A percentile compares a stretch with the other conserved stretches of the same genome.
Evolutionary conservation across 2,329 filamentous ascomycete genomes (phyloP).

Genomic region (Dactylellina drechsleri): DNA sequence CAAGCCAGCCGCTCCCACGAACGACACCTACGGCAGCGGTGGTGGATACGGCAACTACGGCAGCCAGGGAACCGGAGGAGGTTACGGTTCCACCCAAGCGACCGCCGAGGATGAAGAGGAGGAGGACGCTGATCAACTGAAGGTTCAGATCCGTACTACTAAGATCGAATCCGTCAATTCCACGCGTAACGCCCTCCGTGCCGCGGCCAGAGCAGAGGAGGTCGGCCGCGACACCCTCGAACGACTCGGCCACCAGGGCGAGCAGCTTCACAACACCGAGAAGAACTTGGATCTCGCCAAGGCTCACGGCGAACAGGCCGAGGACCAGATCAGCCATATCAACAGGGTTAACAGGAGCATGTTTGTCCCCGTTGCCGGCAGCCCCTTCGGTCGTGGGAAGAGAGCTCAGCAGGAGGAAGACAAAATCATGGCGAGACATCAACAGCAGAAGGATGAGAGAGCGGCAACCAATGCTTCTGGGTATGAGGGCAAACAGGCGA

Average conservation of each 20-base stretch:
- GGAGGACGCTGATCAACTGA: slow-evolving; percentile 76
- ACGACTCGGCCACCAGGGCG: slow-evolving; percentile 79
- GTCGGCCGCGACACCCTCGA: slow-evolving; percentile 77
- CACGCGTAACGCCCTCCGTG: slow-evolving; percentile 74
- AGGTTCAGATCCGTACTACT: slow-evolving; percentile 77
- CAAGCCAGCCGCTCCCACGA: background rate
- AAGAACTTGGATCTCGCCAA: slow-evolving; percentile 81
- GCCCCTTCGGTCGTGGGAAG: slow-evolving; percentile 78
- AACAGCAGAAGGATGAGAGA: slow-evolving; percentile 72
- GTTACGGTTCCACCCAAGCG: slow-evolving; percentile 68
- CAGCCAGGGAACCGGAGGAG: slow-evolving; percentile 10
- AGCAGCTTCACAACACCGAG: slow-evolving; percentile 83
- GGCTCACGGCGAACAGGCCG: slow-evolving; percentile 78
- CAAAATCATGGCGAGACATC: slow-evolving; percentile 75
- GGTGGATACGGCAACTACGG: slow-evolving; percentile 15
- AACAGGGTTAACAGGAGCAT: slow-evolving; percentile 88
- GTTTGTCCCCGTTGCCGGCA: slow-evolving; percentile 83
- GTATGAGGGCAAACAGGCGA: slow-evolving; percentile 66
- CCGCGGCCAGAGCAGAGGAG: slow-evolving; percentile 75
- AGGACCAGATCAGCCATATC: slow-evolving; percentile 82
- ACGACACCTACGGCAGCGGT: slow-evolving; percentile 12
- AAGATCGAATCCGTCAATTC: slow-evolving; percentile 81
- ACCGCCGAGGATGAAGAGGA: slow-evolving; percentile 82
- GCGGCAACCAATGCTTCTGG: slow-evolving; percentile 70
- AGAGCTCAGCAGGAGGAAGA: slow-evolving; percentile 74